Evolutionary conservation across 208 protist species (phyloP), one percentile per base, ranked within the genome.

Genomic region (Acanthamoeba culbertsoni): DNA sequence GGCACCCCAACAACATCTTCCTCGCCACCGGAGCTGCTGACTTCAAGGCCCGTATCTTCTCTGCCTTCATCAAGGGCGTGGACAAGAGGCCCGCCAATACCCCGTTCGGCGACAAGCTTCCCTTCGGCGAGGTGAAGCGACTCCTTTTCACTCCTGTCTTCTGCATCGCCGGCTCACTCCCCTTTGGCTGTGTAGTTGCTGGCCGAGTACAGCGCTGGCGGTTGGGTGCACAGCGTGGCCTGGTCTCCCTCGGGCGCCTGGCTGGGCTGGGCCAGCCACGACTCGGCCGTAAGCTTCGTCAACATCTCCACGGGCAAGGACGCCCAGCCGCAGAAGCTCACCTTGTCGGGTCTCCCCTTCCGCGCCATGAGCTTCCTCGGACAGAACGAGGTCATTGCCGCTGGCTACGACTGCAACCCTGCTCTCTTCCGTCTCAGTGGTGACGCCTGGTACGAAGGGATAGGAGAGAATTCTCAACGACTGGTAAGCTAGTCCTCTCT

Each of bases 1-100:
- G 98, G 97, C 97, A 98, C 95, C 98, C 97, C 68, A 97, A 96
- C 92, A 96, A 97, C 53, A 55, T 91, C 43, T 82, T 98, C 55
- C 68, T 99, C 14, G 97, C 97, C 26, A 97, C 97, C 46, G 98
- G 96, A 37, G 94, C 57, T 40, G 86, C 93, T 35, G 98, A 99
- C 92, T 98, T 95, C 82, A 98, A 97, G 43, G 75, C 84, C 23
- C 93, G 97, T 71, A 94, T 98, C 48, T 97, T 98, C 68, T 96
- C 94, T 37, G 97, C 96, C 42, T 96, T 77, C 57, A 51, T 98
- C 53, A 98, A 98, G 92, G 94, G 88, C 62, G 93, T 97, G 16
- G 97, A 98, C 89, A 93, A 94, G 86, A 42, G 71, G n/a, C 51
- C 45, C 10, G 33, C 33, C 26, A 14, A 33, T 51, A 48, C 82